Evolutionary conservation across 768 basidiomycete genomes (phyloP).

Genomic region (Coprinellus micaceus): DNA sequence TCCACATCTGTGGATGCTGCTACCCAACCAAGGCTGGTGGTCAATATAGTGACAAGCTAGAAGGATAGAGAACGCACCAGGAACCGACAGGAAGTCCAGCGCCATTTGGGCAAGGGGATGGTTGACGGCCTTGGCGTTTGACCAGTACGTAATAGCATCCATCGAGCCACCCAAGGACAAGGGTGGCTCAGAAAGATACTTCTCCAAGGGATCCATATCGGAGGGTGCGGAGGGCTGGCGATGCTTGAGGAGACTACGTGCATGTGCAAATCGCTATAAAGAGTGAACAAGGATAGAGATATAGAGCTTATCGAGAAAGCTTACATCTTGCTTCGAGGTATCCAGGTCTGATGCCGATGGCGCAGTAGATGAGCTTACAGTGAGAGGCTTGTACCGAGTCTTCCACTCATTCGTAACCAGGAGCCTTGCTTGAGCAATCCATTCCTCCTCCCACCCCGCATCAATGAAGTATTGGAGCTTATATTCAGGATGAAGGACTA

Average conservation of each 20-base stretch:
- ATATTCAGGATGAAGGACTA: conserved; percentile 27
- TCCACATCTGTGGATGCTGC: conserved; percentile 27
- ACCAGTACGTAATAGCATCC: conserved; percentile 16
- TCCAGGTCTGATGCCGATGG: too few species aligned
- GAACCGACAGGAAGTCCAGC: conserved; percentile 9
- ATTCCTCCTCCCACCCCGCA: conserved; percentile 18
- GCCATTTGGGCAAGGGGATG: conserved; percentile 15
- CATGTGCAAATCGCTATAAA: too few species aligned
- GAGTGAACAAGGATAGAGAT: too few species aligned
- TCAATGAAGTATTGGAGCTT: conserved; percentile 24
- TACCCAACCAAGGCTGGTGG: conserved; percentile 8
- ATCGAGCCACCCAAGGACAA: not conserved
- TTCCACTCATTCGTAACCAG: conserved; percentile 18
- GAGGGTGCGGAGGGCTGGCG: not conserved
- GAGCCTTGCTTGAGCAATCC: conserved; percentile 23
- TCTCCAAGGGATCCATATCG: not conserved
- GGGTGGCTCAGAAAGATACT: not conserved
- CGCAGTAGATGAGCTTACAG: not conserved
- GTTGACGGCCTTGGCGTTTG: not conserved
- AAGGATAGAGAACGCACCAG: conserved; percentile 1
- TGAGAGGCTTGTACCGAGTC: conserved; percentile 14
- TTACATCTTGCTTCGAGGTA: not conserved
- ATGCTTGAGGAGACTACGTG: too few species aligned
- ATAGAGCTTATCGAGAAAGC: not conserved
- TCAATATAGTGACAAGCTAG: conserved; percentile 8